These are phyloP conservation scores for Silene noctiflora DNA, from an alignment of 179 eudicot species.

Conservation along the genomic window DNA sequence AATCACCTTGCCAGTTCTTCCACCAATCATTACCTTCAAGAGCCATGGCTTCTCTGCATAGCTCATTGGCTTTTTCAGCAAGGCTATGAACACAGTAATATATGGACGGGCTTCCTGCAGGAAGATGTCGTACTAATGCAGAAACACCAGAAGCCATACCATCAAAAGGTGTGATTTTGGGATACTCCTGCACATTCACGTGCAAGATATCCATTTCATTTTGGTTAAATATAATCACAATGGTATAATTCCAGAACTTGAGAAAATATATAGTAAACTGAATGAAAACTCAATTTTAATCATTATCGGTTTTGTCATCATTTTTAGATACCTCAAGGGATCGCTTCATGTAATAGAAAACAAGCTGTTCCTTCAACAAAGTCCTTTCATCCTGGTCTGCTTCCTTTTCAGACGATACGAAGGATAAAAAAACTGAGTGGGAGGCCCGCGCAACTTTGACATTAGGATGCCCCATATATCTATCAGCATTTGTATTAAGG, in stretches of 20 bases:
- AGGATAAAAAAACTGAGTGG: slow-evolving; percentile 72
- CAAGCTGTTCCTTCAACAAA: slow-evolving; percentile 82
- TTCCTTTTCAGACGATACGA: slow-evolving; percentile 72
- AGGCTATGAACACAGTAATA: slow-evolving; percentile 71
- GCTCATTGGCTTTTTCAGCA: slow-evolving; percentile 53
- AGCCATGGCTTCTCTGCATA: slow-evolving; percentile 38
- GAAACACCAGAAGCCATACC: slow-evolving; percentile 91
- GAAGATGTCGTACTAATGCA: slow-evolving; percentile 84
- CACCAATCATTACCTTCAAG: slow-evolving; percentile 39
- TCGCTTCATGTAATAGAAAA: slow-evolving; percentile 77
- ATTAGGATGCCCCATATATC: slow-evolving; percentile 88
- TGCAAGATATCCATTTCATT: not conserved
- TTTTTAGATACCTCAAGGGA: slow-evolving; percentile 66
- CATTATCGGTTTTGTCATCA: slow-evolving; percentile 3
- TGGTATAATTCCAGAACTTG: not conserved
- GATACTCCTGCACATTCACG: slow-evolving; percentile 51
- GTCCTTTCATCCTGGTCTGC: slow-evolving; percentile 53
- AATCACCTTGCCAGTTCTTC: slow-evolving; percentile 66
- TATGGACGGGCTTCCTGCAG: slow-evolving; percentile 84
- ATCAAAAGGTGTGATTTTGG: slow-evolving; percentile 82
- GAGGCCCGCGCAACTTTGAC: slow-evolving; percentile 78
- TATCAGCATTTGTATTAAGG: slow-evolving; percentile 42
- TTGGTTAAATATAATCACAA: not conserved
- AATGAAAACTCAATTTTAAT: not conserved
- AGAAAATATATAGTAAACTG: not conserved